Evolutionary conservation across 305 asterid species (phyloP), one percentile per base, ranked within the genome.

Genomic region (Withania somnifera): DNA sequence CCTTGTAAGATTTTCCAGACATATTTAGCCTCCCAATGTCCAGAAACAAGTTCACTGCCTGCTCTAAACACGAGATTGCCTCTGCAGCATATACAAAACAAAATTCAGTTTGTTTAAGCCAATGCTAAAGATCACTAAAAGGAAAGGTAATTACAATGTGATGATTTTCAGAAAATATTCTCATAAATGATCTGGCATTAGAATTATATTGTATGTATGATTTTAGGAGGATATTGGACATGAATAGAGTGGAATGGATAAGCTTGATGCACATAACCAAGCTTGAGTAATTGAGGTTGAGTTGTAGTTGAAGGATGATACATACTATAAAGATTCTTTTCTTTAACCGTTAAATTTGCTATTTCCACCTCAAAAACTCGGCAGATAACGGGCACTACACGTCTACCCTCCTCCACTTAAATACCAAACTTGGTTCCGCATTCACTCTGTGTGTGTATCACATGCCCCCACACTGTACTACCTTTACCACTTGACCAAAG

Each of bases 1-100:
- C 97, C 97, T 94, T 93, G 90, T 88, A 92, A 86, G 92, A 93
- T 87, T 96, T 94, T 52, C 94, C 98, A 47, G 95, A 84, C 97
- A 94, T 90, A 86, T 85, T 91, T 69, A 94, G 92, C 91, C 97
- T 87, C 76, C 97, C 98, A 80, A 88, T 90, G 24, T 93, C 98
- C 92, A 93, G 63, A 87, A 92, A 92, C 68, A 90, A 9, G 86
- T 93, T 89, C 67, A 93, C 91, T 78, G 97, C 85, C 85, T 90
- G 91, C 89, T 93, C 93, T 83, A 94, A 90, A 88, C 97, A 92
- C 61, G 92, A 66, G 86, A 93, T 82, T 50, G 95, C 89, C 91
- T 93, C 98, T 94, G 97, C 86, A 86, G 86, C 87, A 73, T 79
- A 90, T 79, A 75, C 38, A 50, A 75, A 26, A 26, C 26, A 2